A percentile compares a stretch with the other conserved stretches of the same genome.
phyloP scores from a whole-genome alignment of 164 flowering plant genomes.

The Berberis thunbergii region DNA sequence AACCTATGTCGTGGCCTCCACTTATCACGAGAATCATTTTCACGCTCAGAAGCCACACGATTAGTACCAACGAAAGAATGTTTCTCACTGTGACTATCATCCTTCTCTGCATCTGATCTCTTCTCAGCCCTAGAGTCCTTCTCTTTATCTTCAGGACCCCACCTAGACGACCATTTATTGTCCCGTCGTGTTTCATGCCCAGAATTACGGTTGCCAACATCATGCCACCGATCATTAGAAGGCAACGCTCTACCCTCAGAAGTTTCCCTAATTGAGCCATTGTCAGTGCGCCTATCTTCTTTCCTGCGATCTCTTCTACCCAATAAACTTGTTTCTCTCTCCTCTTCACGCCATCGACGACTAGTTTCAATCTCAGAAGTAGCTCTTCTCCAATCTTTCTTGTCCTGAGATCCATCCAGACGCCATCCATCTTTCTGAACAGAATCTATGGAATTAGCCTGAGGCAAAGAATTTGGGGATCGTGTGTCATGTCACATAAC shows the following conservation, averaged over 20 bases:
- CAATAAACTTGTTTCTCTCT: slow-evolving; percentile 43
- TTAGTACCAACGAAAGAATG: slow-evolving; percentile 30
- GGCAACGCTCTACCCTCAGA: slow-evolving; percentile 26
- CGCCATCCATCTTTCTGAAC: slow-evolving; percentile 39
- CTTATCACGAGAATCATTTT: slow-evolving; percentile 87
- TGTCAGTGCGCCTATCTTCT: neutral
- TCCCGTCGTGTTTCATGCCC: slow-evolving; percentile 72
- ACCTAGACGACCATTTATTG: slow-evolving; percentile 88
- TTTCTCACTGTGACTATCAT: slow-evolving; percentile 54
- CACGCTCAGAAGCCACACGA: slow-evolving; percentile 62
- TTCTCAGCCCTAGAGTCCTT: slow-evolving; percentile 68
- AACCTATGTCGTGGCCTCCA: slow-evolving; percentile 96
- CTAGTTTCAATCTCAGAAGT: neutral
- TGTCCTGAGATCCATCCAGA: neutral
- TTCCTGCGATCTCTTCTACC: slow-evolving; percentile 15
- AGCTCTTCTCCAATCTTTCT: neutral
- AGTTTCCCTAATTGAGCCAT: neutral
- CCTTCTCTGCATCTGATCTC: slow-evolving; percentile 59
- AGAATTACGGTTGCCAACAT: slow-evolving; percentile 46
- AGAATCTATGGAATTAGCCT: neutral
- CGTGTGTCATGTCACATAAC: neutral
- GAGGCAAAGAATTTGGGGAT: neutral
- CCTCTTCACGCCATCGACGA: neutral
- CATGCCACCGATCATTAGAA: slow-evolving; percentile 75
- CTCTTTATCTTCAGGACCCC: slow-evolving; percentile 98